Evolutionary conservation across 768 basidiomycete species (phyloP).

Genomic region (Leccinum disarticulatum): DNA sequence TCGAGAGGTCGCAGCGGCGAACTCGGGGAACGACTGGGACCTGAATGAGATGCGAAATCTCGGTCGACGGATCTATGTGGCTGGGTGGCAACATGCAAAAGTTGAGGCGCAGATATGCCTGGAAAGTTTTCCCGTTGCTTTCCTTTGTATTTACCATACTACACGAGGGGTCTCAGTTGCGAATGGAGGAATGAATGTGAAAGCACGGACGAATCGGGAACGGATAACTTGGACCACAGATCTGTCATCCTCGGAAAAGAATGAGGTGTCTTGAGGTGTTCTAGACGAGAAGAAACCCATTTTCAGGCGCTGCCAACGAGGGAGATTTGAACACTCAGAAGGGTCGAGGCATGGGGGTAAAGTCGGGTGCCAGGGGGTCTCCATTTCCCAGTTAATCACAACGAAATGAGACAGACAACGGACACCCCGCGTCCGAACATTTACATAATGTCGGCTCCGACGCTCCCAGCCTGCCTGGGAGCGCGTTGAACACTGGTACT

Average conservation of each 20-base stretch:
- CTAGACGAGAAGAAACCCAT: constrained; percentile 37
- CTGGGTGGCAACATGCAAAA: constrained; percentile 25
- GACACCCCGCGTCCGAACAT: constrained; percentile 23
- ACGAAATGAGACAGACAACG: constrained; percentile 19
- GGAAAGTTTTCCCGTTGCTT: constrained; percentile 49
- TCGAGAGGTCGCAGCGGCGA: constrained; percentile 27
- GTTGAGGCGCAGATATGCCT: constrained; percentile 34
- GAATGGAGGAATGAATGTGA: constrained; percentile 17
- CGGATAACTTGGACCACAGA: constrained; percentile 58
- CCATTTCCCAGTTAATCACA: constrained; percentile 11
- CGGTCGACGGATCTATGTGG: constrained; percentile 21
- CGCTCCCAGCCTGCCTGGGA: not conserved
- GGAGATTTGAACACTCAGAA: not conserved
- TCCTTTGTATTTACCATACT: constrained; percentile 61
- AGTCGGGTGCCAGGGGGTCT: constrained; percentile 25
- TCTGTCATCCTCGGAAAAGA: constrained; percentile 34
- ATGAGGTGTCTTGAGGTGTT: constrained; percentile 15
- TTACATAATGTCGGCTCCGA: constrained; percentile 15
- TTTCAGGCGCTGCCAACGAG: not conserved
- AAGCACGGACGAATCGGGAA: constrained; percentile 55
- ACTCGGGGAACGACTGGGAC: constrained; percentile 19
- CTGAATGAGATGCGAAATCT: constrained; percentile 16
- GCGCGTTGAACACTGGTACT: not conserved
- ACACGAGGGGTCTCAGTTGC: constrained; percentile 12
- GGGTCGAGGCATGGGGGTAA: constrained; percentile 6